phyloP scores from a whole-genome alignment of 306 rosid species.

The Nissolia schottii region DNA sequence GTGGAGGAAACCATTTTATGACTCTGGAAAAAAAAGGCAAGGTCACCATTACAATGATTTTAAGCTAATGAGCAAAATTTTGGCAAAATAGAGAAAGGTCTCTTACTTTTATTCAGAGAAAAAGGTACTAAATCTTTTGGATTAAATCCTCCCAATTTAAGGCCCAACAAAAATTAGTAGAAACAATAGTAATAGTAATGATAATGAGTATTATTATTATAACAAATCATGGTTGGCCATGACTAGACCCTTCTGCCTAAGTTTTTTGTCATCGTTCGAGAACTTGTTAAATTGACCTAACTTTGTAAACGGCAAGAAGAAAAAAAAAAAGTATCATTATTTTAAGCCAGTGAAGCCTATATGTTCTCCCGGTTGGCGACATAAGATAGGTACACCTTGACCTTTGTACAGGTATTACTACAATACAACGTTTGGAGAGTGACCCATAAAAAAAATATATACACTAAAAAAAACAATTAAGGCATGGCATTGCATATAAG shows the following conservation, averaged over 20 bases:
- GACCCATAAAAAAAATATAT: not conserved
- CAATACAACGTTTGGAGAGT: conserved; percentile 16
- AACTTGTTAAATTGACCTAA: conserved; percentile 36
- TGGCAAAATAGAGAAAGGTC: too few species aligned
- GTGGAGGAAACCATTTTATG: too few species aligned
- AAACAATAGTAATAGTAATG: too few species aligned
- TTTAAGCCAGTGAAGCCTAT: conserved; percentile 12
- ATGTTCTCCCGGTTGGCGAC: conserved; percentile 49
- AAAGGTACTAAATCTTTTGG: too few species aligned
- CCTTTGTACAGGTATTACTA: conserved; percentile 11
- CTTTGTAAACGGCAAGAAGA: not conserved
- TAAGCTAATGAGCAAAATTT: too few species aligned
- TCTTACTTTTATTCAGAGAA: too few species aligned
- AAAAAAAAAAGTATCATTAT: not conserved
- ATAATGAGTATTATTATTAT: not conserved
- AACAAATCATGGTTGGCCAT: conserved; percentile 15
- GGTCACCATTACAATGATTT: too few species aligned
- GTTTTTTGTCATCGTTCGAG: conserved; percentile 31
- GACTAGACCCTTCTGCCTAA: conserved; percentile 1
- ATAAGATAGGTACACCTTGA: conserved; percentile 18
- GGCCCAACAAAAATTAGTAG: too few species aligned
- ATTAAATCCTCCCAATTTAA: too few species aligned
- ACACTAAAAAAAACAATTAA: not conserved
- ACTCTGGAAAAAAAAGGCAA: too few species aligned
- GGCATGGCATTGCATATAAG: not conserved